These are phyloP conservation scores for Tetragonia tetragonoides DNA, from an alignment of 148 eudicot species.

Conservation along the genomic window DNA sequence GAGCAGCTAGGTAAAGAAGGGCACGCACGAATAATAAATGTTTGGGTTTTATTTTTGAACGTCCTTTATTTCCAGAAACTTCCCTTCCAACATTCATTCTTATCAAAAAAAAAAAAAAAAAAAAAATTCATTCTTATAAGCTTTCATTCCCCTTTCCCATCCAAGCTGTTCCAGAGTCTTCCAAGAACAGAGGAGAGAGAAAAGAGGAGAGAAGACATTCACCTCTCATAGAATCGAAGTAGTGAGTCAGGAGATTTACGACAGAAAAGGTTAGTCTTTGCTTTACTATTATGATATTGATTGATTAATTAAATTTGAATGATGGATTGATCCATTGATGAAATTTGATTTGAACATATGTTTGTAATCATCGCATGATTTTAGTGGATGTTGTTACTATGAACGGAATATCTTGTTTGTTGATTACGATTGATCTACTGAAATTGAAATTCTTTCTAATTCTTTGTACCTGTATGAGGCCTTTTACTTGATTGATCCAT, in stretches of 20 bases:
- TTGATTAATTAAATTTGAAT: background rate
- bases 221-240: background rate
- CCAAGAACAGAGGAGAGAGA: background rate
- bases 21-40: too few relatives aligned
- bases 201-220: background rate
- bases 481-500: too few relatives aligned
- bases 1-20: background rate
- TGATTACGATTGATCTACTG: too few relatives aligned
- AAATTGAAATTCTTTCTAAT: too few relatives aligned
- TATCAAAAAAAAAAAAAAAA: too few relatives aligned
- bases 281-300: background rate
- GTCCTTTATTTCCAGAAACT: constrained; percentile 6
- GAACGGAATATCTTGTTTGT: too few relatives aligned
- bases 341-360: background rate
- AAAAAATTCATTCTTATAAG: background rate
- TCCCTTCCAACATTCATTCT: background rate
- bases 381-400: background rate
- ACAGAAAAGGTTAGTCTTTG: background rate
- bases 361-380: background rate
- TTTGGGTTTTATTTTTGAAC: background rate
- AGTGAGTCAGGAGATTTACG: background rate
- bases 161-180: constrained; percentile 2
- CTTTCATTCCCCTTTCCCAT: background rate
- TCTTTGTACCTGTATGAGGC: too few relatives aligned
- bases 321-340: background rate